Evolutionary conservation across 2,329 filamentous ascomycete species (phyloP).

Genomic region (Ophiosphaerella korrae): DNA sequence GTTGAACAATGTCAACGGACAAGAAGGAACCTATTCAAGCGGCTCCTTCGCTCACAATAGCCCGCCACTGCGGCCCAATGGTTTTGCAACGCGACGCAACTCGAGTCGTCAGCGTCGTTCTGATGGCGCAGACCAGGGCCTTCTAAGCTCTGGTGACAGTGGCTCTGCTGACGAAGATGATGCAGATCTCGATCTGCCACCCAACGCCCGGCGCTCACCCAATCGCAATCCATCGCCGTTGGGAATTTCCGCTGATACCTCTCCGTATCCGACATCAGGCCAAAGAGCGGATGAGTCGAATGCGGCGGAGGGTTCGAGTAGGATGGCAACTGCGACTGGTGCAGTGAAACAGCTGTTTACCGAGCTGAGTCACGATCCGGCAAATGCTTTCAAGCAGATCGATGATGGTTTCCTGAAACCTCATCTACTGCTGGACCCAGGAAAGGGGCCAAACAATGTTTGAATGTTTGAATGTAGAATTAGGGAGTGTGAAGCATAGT

Average conservation of each 20-base stretch:
- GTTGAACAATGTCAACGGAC: conserved; percentile 55
- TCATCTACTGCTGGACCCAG: conserved; percentile 77
- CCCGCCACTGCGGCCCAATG: conserved; percentile 47
- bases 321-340: conserved; percentile 70
- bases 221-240: conserved; percentile 42
- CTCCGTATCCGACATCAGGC: conserved; percentile 50
- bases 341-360: conserved; percentile 81
- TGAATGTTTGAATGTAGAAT: conserved; percentile 40
- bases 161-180: conserved; percentile 59
- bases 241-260: conserved; percentile 20
- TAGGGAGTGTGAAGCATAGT: conserved; percentile 14
- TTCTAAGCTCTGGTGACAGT: conserved; percentile 57
- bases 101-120: conserved; percentile 56
- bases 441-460: conserved; percentile 44
- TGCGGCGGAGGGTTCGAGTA: conserved; percentile 26
- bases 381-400: conserved; percentile 85
- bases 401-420: conserved; percentile 98
- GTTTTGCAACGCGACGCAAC: conserved; percentile 57
- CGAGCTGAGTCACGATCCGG: conserved; percentile 80
- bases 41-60: conserved; percentile 61
- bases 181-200: conserved; percentile 65
- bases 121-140: conserved; percentile 59
- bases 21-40: conserved; percentile 64
- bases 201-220: conserved; percentile 57
- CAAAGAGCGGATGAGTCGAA: conserved; percentile 19